Conservation (phyloP, 495 filamentous ascomycete genomes). For the Talaromyces proteolyticus region DNA sequence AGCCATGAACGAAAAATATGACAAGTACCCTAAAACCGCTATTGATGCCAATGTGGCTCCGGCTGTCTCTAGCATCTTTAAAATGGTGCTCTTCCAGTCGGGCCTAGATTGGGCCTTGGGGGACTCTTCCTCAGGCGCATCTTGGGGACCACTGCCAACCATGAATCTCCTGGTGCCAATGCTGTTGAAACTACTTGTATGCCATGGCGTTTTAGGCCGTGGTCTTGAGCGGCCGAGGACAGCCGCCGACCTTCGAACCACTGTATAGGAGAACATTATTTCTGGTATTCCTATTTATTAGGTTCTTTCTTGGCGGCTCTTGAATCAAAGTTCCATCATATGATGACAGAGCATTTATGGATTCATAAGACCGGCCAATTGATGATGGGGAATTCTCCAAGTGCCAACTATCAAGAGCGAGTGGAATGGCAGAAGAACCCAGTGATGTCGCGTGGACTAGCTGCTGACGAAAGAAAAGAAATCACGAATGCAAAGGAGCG, state of each 20-base stretch:
- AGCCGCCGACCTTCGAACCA: neutral
- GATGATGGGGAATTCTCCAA: too few species aligned
- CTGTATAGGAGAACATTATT: neutral
- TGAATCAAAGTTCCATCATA: too few species aligned
- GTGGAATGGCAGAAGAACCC: too few species aligned
- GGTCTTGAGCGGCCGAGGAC: neutral
- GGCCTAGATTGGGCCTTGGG: conserved; percentile 23
- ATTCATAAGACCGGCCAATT: too few species aligned
- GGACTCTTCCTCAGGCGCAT: conserved; percentile 21
- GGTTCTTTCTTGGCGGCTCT: neutral
- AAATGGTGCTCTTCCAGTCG: conserved; percentile 41
- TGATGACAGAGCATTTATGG: too few species aligned
- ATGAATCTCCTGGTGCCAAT: neutral
- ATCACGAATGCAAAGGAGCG: neutral
- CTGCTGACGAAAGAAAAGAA: neutral
- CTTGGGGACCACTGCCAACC: conserved; percentile 10
- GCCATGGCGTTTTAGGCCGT: neutral
- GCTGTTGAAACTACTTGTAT: conserved; percentile 1
- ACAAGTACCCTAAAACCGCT: conserved; percentile 70
- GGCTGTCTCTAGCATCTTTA: conserved; percentile 80
- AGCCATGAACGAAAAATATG: too few species aligned
- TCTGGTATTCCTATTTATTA: neutral
- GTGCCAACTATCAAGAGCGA: too few species aligned
- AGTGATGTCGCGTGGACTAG: neutral
- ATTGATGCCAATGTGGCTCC: conserved; percentile 86